phyloP scores from a whole-genome alignment of 345 rosid genomes.

The Camelina neglecta region DNA sequence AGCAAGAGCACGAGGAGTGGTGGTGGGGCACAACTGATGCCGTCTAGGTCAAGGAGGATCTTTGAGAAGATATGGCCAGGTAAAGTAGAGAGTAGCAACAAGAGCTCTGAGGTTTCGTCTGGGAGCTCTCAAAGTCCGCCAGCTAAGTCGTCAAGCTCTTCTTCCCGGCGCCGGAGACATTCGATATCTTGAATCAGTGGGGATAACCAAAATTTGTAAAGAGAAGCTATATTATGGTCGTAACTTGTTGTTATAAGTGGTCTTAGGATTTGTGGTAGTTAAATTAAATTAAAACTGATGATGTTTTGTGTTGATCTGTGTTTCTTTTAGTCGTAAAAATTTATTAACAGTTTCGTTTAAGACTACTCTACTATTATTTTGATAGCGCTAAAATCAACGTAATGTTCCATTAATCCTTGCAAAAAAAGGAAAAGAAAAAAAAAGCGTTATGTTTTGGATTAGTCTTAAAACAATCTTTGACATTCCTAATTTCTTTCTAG shows the following conservation, averaged over 20 bases:
- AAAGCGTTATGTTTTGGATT: no score
- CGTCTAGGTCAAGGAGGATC: constrained; percentile 88
- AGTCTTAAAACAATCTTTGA: no score
- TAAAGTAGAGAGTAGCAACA: constrained; percentile 56
- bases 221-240: constrained; percentile 23
- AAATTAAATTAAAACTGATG: constrained; percentile 15
- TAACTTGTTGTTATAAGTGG: constrained; percentile 26
- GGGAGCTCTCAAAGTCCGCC: constrained; percentile 89
- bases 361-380: no score
- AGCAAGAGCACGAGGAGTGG: constrained; percentile 65
- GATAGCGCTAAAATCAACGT: no score
- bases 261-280: constrained; percentile 34
- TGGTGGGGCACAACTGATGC: constrained; percentile 68
- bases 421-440: no score
- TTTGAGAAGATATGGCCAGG: constrained; percentile 82
- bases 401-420: no score
- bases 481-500: no score
- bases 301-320: constrained; percentile 21
- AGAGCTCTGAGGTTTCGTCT: constrained; percentile 79
- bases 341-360: constrained; percentile 6
- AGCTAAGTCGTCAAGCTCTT: constrained; percentile 72
- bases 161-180: constrained; percentile 73
- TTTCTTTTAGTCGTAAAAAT: constrained; percentile 25
- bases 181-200: constrained; percentile 58
- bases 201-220: constrained; percentile 32